Evolutionary conservation across 768 basidiomycete genomes (phyloP).

Genomic region (Leccinum obscurum): DNA sequence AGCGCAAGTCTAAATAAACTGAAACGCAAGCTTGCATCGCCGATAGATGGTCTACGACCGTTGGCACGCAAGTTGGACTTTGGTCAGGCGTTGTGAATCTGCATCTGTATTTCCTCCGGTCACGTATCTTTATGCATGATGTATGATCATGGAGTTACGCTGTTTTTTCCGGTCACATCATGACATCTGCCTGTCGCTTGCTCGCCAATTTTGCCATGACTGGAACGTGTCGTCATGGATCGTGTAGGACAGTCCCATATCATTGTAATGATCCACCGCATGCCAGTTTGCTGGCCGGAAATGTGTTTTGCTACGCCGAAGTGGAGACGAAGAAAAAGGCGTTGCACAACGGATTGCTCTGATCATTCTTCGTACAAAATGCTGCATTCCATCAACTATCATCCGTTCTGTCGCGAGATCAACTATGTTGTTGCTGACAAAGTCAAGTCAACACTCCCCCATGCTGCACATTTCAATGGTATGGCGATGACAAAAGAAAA

Average conservation of each 20-base stretch:
- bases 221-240: not conserved
- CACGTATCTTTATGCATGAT: not conserved
- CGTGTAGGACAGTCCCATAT: not conserved
- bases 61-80: conserved; percentile 77
- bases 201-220: not conserved
- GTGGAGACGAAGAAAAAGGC: not conserved
- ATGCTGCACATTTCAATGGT: not conserved
- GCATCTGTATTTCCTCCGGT: not conserved
- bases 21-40: conserved; percentile 71
- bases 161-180: not conserved
- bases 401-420: not conserved
- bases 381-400: not conserved
- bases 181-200: not conserved
- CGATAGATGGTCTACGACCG: conserved; percentile 50
- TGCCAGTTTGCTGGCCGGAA: not conserved
- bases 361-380: not conserved
- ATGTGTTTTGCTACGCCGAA: not conserved
- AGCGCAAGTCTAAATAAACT: conserved; percentile 56
- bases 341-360: not conserved
- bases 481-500: not conserved
- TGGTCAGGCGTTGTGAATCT: conserved; percentile 37
- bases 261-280: not conserved
- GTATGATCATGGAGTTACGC: not conserved
- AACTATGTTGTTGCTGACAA: not conserved
- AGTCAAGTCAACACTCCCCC: not conserved